Conservation (phyloP, 306 rosid species). For the Rosa multiflora region DNA sequence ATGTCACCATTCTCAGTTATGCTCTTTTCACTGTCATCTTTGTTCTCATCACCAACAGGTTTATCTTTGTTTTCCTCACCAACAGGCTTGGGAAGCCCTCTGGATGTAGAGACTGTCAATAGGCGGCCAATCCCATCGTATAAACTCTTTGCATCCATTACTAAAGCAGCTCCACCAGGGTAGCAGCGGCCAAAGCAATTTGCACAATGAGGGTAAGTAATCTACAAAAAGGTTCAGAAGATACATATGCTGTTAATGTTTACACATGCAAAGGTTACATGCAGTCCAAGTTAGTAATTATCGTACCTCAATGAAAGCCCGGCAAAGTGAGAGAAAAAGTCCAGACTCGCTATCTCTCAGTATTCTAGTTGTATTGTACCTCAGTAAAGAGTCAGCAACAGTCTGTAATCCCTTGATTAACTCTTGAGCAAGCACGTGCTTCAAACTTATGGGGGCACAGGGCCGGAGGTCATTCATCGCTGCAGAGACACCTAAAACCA, state of each 20-base stretch:
- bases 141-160: constrained; percentile 70
- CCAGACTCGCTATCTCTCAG: constrained; percentile 85
- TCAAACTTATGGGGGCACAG: constrained; percentile 91
- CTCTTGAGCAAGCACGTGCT: constrained; percentile 77
- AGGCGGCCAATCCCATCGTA: constrained; percentile 75
- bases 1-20: constrained; percentile 56
- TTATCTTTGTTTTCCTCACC: constrained; percentile 42
- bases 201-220: constrained; percentile 85
- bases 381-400: constrained; percentile 77
- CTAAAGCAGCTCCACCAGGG: constrained; percentile 67
- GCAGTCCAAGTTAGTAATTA: constrained; percentile 6
- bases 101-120: constrained; percentile 58
- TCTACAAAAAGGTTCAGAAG: constrained; percentile 41
- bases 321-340: constrained; percentile 92
- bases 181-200: constrained; percentile 95
- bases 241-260: constrained; percentile 15
- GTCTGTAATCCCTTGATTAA: constrained; percentile 73
- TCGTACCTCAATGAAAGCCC: constrained; percentile 83
- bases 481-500: constrained; percentile 87
- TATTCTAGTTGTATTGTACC: constrained; percentile 78
- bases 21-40: constrained; percentile 33
- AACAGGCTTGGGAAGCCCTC: constrained; percentile 65
- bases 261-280: neutral
- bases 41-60: constrained; percentile 54
- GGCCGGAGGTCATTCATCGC: constrained; percentile 97